phyloP scores from a whole-genome alignment of 2,329 filamentous ascomycete species.

The Coniochaeta hoffmannii region DNA sequence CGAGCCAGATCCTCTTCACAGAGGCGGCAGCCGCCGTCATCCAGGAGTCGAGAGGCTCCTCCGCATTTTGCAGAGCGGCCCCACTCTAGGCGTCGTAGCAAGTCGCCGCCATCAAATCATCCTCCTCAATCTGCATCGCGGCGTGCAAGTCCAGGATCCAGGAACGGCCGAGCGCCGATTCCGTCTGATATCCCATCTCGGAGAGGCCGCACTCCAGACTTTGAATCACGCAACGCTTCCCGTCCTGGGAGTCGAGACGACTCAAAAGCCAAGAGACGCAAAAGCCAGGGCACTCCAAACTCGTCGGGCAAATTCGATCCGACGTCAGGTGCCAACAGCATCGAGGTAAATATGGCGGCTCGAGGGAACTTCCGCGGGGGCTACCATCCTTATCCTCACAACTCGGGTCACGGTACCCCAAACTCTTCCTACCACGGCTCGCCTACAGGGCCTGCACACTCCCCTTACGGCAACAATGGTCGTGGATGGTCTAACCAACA shows the following conservation, averaged over 20 bases:
- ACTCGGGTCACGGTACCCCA: slow-evolving; percentile 32
- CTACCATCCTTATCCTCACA: slow-evolving; percentile 32
- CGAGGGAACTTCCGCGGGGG: slow-evolving; percentile 34
- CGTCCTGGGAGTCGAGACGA: slow-evolving; percentile 6
- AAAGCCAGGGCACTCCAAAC: slow-evolving; percentile 30
- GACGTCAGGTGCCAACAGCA: slow-evolving; percentile 39
- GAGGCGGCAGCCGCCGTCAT: slow-evolving; percentile 3
- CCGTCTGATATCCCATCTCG: slow-evolving; percentile 15
- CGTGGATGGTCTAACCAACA: slow-evolving; percentile 29
- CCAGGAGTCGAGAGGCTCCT: slow-evolving; percentile 11
- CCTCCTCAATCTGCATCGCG: slow-evolving; percentile 15
- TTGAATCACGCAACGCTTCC: slow-evolving; percentile 5
- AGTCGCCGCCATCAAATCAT: slow-evolving; percentile 9
- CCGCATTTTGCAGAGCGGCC: slow-evolving; percentile 10
- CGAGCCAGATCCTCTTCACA: slow-evolving; percentile 20
- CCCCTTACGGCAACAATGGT: slow-evolving; percentile 32
- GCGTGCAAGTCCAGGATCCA: slow-evolving; percentile 11
- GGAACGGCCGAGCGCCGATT: slow-evolving; percentile 12
- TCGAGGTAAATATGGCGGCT: slow-evolving; percentile 42
- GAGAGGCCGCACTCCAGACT: slow-evolving; percentile 11
- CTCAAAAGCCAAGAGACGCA: slow-evolving; percentile 21
- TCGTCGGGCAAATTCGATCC: slow-evolving; percentile 27
- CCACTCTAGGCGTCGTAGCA: slow-evolving; percentile 12
- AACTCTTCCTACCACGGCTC: slow-evolving; percentile 37
- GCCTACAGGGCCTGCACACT: slow-evolving; percentile 26